Percentiles rank a stretch among this genome's conserved stretches.
These are phyloP conservation scores for Gnaphalium uliginosum DNA, from an alignment of 129 eudicot species.

Conservation along the genomic window DNA sequence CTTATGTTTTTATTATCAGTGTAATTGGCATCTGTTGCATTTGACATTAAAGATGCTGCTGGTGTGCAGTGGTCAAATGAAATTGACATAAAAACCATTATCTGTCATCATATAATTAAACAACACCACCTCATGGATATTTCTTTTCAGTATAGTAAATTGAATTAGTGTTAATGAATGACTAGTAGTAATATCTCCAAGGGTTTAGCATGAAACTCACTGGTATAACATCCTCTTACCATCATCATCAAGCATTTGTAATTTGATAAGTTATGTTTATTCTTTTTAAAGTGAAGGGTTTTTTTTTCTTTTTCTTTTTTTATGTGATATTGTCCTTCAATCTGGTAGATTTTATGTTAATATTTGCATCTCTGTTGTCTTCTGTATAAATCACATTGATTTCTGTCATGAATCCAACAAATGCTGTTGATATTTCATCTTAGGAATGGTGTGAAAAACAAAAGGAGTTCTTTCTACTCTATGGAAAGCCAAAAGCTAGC, in stretches of 20 bases:
- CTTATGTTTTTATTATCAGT: no score
- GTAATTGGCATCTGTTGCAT: no score
- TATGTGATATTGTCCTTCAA: background rate
- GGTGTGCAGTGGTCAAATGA: no score
- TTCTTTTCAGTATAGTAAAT: background rate
- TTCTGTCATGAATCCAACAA: constrained; percentile 10
- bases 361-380: background rate
- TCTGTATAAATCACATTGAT: background rate
- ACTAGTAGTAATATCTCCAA: background rate
- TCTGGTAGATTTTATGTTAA: background rate
- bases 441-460: constrained; percentile 99
- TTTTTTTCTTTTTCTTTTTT: no score
- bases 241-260: no score
- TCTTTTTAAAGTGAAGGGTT: background rate
- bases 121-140: no score
- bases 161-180: background rate
- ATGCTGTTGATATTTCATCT: background rate
- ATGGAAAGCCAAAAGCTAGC: constrained; percentile 63
- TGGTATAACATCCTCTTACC: background rate
- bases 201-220: background rate
- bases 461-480: constrained; percentile 51
- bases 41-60: no score
- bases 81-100: no score
- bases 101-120: background rate
- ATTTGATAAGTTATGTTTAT: background rate